Base-by-base conservation (phyloP, 345 rosid genomes). In the Mallotus nudiflorus region DNA sequence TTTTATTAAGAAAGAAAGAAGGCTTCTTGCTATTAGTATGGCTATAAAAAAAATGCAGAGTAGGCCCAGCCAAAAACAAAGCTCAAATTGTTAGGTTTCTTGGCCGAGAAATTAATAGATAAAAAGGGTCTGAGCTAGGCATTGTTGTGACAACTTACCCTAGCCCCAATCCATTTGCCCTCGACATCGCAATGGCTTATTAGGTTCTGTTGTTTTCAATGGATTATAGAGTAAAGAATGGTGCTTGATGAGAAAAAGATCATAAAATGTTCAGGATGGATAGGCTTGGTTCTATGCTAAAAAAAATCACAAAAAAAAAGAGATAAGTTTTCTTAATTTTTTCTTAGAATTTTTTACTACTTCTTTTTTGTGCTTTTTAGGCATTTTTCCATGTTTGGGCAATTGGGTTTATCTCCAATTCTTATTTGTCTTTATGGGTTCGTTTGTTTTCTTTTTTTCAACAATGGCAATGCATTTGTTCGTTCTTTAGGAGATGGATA, bases 171-270 rank as follows among this genome's bases (percentile, higher is more conserved):
- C 79, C 53, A 75, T 79, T 81, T 52, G 84, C 55, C 66, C 77
- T 74, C 58, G 83, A 76, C 87, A 85, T 83, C 67, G 19, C 60
- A n/a, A n/a, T n/a, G n/a, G n/a, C n/a, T n/a, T n/a, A n/a, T n/a
- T n/a, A n/a, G n/a, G n/a, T 67, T 29, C 33, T 20, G 4, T 42
- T 42, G 15, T 49, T 65, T 7, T 19, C 11, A 4, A 1, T 42
- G 46, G 14, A 39, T 42, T 42, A 4, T 42, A 42, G 11, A 4
- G 46, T 4, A 3, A 42, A 3, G 46, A 9, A 18, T 28, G 33
- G 6, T 42, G 49, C 8, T 20, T 42, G 0, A 1, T 7, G 35
- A 25, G 2, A 20, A 22, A 8, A 5, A 14, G 5, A 19, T 4
- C 27, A 27, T 18, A 28, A 35, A 24, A 1, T 4, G n/a, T n/a